These are phyloP conservation scores for Verticillium tricorpus DNA, from an alignment of 2,329 filamentous ascomycete genomes.

Conservation along the genomic window DNA sequence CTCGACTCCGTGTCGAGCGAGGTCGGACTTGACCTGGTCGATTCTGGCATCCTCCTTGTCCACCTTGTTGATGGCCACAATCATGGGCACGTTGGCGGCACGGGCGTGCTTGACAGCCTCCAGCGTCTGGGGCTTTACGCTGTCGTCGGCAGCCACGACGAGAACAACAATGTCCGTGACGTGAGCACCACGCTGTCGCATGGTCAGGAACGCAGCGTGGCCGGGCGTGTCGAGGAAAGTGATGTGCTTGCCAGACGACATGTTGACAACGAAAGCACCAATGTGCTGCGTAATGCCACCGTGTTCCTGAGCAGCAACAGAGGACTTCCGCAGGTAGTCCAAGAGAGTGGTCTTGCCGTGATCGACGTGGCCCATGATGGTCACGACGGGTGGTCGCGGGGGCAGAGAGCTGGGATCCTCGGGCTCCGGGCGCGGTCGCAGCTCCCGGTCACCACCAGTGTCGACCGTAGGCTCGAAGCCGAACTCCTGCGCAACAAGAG, in stretches of 20 bases:
- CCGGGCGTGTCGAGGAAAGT: constrained; percentile 97
- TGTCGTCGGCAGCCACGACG: constrained; percentile 94
- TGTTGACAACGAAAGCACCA: constrained; percentile 87
- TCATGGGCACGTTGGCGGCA: constrained; percentile 83
- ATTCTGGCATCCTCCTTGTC: constrained; percentile 81
- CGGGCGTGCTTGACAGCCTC: constrained; percentile 95
- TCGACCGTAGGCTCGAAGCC: constrained; percentile 83
- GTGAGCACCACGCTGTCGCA: constrained; percentile 92
- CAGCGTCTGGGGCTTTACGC: constrained; percentile 93
- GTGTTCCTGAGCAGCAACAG: constrained; percentile 84
- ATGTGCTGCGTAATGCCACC: constrained; percentile 99
- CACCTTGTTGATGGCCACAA: constrained; percentile 96
- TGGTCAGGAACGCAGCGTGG: constrained; percentile 90
- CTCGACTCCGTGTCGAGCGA: constrained; percentile 77
- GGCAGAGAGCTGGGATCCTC: constrained; percentile 67
- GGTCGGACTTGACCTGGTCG: constrained; percentile 82
- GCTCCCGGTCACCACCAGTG: constrained; percentile 59
- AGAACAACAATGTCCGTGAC: constrained; percentile 96
- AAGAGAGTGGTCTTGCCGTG: constrained; percentile 97
- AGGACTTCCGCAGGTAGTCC: constrained; percentile 89
- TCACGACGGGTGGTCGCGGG: constrained; percentile 83
- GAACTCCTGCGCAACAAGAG: constrained; percentile 86
- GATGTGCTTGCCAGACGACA: constrained; percentile 83
- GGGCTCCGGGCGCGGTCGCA: constrained; percentile 63
- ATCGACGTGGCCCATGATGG: constrained; percentile 99